Evolutionary conservation across 1,139 yeast genomes (phyloP).

Genomic region (Candida pseudoviswanathii): DNA sequence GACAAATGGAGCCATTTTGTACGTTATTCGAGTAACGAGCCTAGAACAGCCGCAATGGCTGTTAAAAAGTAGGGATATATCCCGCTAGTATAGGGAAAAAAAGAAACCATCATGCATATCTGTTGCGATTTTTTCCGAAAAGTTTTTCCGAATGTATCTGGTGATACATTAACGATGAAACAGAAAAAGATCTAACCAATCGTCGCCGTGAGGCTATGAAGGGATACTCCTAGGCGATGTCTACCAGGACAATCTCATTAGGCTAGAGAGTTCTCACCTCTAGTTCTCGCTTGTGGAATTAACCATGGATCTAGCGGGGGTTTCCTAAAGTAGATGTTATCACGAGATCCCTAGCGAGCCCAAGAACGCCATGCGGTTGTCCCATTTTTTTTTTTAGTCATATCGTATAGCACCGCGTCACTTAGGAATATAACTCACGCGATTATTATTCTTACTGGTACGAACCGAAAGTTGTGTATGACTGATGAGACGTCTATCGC

Average conservation of each 20-base stretch:
- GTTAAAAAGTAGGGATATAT: not conserved
- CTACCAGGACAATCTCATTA: too few relatives aligned
- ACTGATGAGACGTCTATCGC: too few relatives aligned
- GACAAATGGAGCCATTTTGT: not conserved
- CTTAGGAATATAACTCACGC: not conserved
- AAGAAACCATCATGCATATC: not conserved
- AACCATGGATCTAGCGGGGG: too few relatives aligned
- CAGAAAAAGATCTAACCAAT: not conserved
- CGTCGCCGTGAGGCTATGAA: too few relatives aligned
- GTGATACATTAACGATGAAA: not conserved
- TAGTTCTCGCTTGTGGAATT: too few relatives aligned
- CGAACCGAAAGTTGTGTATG: not conserved
- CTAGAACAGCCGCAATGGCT: not conserved
- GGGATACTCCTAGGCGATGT: too few relatives aligned
- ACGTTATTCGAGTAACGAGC: too few relatives aligned
- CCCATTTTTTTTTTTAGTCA: not conserved
- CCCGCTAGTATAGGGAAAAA: not conserved
- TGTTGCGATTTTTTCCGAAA: conserved; percentile 1
- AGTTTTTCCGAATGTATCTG: conserved; percentile 2
- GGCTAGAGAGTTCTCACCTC: too few relatives aligned
- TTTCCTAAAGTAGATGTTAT: not conserved
- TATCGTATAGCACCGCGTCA: not conserved
- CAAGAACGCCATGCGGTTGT: not conserved
- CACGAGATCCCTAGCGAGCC: not conserved
- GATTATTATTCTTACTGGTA: not conserved